A percentile compares a stretch with the other conserved stretches of the same genome.
phyloP scores from a whole-genome alignment of 176 grass and related monocot species.

The Echinochloa phyllopogon region DNA sequence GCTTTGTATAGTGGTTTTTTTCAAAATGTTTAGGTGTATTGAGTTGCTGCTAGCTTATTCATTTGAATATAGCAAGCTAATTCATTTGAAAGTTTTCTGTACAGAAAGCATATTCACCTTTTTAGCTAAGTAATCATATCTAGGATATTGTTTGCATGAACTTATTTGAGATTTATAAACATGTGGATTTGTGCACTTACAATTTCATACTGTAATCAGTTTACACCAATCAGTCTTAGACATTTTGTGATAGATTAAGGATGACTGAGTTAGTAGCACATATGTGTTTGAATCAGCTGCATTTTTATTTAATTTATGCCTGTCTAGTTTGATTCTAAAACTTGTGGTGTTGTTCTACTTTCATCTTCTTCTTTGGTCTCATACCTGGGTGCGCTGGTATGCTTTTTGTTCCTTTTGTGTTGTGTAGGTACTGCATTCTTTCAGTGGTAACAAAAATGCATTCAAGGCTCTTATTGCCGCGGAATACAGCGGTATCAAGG shows the following conservation, averaged over 20 bases:
- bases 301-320: not conserved
- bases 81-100: not conserved
- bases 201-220: not conserved
- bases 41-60: not conserved
- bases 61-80: not conserved
- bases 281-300: not conserved
- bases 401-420: not conserved
- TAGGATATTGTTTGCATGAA: not conserved
- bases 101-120: not conserved
- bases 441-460: slow-evolving; percentile 68
- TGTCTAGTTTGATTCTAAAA: not conserved
- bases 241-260: not conserved
- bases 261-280: not conserved
- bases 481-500: slow-evolving; percentile 64
- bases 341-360: not conserved
- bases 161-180: not conserved
- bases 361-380: not conserved
- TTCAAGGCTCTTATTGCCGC: slow-evolving; percentile 79
- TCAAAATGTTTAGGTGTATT: not conserved
- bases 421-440: slow-evolving; percentile 60
- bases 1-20: not conserved
- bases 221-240: not conserved
- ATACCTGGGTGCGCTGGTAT: not conserved
- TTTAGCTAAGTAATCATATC: not conserved
- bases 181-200: not conserved